These are phyloP conservation scores for Dactylella cylindrospora DNA, from an alignment of 2,329 filamentous ascomycete genomes.

Conservation along the genomic window DNA sequence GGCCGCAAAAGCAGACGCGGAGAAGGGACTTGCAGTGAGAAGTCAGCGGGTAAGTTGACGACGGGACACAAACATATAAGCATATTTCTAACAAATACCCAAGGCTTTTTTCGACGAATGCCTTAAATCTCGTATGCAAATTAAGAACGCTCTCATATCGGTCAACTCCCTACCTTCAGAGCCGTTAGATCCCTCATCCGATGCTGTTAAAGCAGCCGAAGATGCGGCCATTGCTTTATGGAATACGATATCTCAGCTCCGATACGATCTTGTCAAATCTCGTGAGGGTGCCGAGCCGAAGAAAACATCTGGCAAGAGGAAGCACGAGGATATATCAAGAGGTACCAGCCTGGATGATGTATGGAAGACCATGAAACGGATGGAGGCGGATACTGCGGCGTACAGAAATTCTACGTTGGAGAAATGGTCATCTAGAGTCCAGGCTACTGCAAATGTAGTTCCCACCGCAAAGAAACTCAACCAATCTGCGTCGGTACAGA, in stretches of 20 bases:
- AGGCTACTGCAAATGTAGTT: conserved; percentile 58
- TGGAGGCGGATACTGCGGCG: conserved; percentile 61
- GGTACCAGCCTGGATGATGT: conserved; percentile 29
- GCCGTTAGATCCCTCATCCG: conserved; percentile 51
- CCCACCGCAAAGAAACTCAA: conserved; percentile 64
- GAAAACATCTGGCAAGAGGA: conserved; percentile 61
- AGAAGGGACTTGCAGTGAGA: conserved; percentile 84
- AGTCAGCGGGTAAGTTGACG: conserved; percentile 65
- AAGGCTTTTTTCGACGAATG: conserved; percentile 73
- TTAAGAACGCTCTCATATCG: conserved; percentile 86
- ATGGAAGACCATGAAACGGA: conserved; percentile 48
- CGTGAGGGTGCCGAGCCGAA: conserved; percentile 52
- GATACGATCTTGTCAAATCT: conserved; percentile 61
- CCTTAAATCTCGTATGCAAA: conserved; percentile 83
- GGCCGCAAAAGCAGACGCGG: conserved; percentile 72
- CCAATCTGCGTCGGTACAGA: conserved; percentile 60
- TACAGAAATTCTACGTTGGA: conserved; percentile 73
- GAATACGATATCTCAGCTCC: conserved; percentile 73
- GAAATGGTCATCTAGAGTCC: conserved; percentile 85
- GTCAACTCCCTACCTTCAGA: conserved; percentile 68
- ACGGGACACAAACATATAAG: not conserved
- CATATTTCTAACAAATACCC: not conserved
- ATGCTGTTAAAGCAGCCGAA: conserved; percentile 74
- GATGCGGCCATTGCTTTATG: conserved; percentile 81
- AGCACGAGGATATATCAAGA: conserved; percentile 52